A percentile compares a stretch with the other conserved stretches of the same genome.
Conservation (phyloP, 2,329 filamentous ascomycete genomes). For the Stagonosporopsis vannaccii region DNA sequence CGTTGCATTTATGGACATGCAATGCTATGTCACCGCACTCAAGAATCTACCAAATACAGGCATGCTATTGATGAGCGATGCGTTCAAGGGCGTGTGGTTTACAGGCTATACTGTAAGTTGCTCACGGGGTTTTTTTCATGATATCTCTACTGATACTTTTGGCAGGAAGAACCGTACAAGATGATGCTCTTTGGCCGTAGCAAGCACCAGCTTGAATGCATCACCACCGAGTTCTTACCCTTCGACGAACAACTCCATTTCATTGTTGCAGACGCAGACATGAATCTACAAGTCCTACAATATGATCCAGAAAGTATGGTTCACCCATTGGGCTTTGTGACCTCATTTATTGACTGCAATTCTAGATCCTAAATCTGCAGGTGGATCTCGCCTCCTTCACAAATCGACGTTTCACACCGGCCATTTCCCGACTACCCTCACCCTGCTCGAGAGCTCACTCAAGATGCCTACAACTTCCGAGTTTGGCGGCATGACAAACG, state of each 20-base stretch:
- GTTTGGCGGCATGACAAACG: conserved; percentile 36
- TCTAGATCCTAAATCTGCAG: conserved; percentile 88
- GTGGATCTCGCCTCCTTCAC: conserved; percentile 85
- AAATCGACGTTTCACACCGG: conserved; percentile 88
- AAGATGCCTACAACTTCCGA: conserved; percentile 51
- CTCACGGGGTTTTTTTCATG: not conserved
- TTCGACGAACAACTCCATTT: conserved; percentile 84
- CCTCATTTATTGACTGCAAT: not conserved
- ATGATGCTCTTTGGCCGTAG: conserved; percentile 94
- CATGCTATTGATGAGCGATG: conserved; percentile 86
- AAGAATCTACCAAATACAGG: conserved; percentile 85
- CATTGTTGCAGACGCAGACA: conserved; percentile 81
- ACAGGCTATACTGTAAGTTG: conserved; percentile 78
- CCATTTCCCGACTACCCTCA: conserved; percentile 76
- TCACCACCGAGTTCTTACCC: conserved; percentile 87
- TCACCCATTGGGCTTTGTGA: not conserved
- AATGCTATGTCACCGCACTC: conserved; percentile 86
- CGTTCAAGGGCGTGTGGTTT: conserved; percentile 94
- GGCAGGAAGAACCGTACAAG: conserved; percentile 87
- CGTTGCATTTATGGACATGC: conserved; percentile 98
- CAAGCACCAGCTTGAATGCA: conserved; percentile 76
- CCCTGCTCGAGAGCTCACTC: conserved; percentile 74
- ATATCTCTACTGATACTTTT: conserved; percentile 18
- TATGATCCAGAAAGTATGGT: conserved; percentile 90
- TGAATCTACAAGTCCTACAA: conserved; percentile 86